Base-by-base conservation (phyloP, 2,329 filamentous ascomycete genomes). In the Zopfia rhizophila region DNA sequence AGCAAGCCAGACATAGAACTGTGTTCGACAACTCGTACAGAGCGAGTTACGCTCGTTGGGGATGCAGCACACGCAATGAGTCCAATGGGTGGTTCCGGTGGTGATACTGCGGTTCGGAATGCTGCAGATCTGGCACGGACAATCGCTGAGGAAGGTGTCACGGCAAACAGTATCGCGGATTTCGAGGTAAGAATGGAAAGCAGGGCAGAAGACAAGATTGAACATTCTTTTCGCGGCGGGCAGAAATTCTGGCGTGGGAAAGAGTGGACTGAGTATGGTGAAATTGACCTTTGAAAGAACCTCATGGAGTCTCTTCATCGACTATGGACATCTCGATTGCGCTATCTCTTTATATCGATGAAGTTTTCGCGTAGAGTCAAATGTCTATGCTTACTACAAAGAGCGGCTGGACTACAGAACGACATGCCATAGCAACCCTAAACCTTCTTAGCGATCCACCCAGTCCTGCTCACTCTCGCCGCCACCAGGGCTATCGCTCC, bases 51-150 rank as follows among this genome's bases (percentile, higher is more conserved):
- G 2, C 45, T 74, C 4, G 56, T 74, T 28, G 72, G 72, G 11
- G 72, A 74, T 45, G 66, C 72, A 1, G 63, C 65, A 16, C 72
- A 74, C 53, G 58, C 61, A 4, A 73, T 74, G 70, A 67, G 68
- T 3, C 72, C 72, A 1, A 71, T 68, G 6, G 72, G 72, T n/a
- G 72, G 66, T 1, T 62, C 68, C 29, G 72, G 72, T n/a, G 71
- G 69, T 5, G 72, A 72, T 45, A 74, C 71, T 8, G 72, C 72
- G 11, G 50, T 74, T 36, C 57, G 58, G 23, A 63, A 69, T 38
- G 69, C 68, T 12, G 61, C 55, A 22, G 60, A 69, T 44, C 45
- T 74, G 33, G 68, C 66, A 36, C 78, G 57, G 42, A 48, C 53
- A 14, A 45, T 65, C 27, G 40, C 51, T 14, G 50, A 51, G 25